Conservation (phyloP, 2,329 filamentous ascomycete species). For the Iodosphaeria phyllophila region DNA sequence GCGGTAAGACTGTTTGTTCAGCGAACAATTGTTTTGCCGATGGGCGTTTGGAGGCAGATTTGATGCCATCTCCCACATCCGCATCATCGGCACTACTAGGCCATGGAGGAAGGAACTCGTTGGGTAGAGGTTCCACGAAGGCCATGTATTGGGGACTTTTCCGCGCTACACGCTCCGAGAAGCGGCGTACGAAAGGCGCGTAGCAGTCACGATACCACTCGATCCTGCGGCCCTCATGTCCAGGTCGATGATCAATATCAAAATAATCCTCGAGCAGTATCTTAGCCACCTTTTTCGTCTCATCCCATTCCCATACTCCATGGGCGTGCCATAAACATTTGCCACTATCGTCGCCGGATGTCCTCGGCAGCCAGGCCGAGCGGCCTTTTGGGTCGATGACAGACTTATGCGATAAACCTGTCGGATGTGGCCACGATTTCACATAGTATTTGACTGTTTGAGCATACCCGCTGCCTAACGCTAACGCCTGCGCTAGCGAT, state of each 20-base stretch:
- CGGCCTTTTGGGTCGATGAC: constrained; percentile 17
- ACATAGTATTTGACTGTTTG: constrained; percentile 19
- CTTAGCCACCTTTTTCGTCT: constrained; percentile 9
- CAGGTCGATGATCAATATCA: constrained; percentile 18
- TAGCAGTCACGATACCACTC: constrained; percentile 24
- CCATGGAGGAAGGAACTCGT: constrained; percentile 21
- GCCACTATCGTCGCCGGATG: constrained; percentile 6
- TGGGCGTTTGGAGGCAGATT: neutral
- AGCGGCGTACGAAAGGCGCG: constrained; percentile 18
- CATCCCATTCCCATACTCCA: constrained; percentile 18
- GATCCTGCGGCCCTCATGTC: constrained; percentile 13
- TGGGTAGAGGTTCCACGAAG: constrained; percentile 22
- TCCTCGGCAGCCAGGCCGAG: constrained; percentile 14
- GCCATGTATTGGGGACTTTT: constrained; percentile 12
- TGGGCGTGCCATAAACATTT: constrained; percentile 20
- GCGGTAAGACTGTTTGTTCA: constrained; percentile 10
- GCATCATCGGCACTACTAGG: too few relatives aligned
- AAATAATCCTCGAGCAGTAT: constrained; percentile 16
- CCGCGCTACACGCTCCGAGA: constrained; percentile 15
- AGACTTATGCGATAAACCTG: constrained; percentile 16
- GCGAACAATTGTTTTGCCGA: constrained; percentile 10
- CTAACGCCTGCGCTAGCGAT: constrained; percentile 18
- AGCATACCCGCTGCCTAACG: constrained; percentile 19
- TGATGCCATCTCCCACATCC: constrained; percentile 1
- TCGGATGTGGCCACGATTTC: constrained; percentile 22